phyloP scores from a whole-genome alignment of 768 basidiomycete species.

The Boletus subparvulus region DNA sequence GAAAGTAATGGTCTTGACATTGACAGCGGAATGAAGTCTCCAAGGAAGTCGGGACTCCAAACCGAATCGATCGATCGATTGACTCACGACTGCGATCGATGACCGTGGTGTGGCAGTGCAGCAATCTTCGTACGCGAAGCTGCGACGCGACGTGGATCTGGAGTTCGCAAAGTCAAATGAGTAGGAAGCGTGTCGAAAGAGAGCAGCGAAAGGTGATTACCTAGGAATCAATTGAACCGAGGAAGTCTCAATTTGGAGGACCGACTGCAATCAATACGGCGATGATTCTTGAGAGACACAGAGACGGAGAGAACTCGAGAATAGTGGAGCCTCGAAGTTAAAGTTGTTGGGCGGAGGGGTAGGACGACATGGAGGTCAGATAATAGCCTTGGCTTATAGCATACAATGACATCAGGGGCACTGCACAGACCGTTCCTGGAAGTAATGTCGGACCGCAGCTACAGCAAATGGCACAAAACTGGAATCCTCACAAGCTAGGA shows the following conservation, averaged over 20 bases:
- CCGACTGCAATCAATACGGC: background rate
- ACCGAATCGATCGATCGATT: background rate
- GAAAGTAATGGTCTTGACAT: no score
- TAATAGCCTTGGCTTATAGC: no score
- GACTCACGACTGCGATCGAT: background rate
- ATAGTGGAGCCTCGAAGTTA: background rate
- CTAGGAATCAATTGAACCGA: background rate
- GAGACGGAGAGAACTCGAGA: background rate
- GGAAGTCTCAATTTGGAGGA: background rate
- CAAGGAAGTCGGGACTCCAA: no score
- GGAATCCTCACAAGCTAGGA: no score
- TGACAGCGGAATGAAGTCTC: no score
- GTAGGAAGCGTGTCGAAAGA: background rate
- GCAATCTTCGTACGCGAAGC: background rate
- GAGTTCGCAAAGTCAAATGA: background rate
- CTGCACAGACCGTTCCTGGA: background rate
- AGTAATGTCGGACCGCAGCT: background rate
- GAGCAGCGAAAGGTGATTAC: background rate
- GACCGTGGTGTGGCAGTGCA: background rate
- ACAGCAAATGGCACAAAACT: background rate
- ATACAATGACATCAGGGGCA: no score
- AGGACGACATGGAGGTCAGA: background rate
- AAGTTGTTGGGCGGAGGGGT: no score
- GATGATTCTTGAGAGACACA: background rate
- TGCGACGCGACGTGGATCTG: background rate